Percentiles rank a stretch among this genome's conserved stretches.
Conservation (phyloP, 495 filamentous ascomycete genomes). For the Aspergillus taichungensis region DNA sequence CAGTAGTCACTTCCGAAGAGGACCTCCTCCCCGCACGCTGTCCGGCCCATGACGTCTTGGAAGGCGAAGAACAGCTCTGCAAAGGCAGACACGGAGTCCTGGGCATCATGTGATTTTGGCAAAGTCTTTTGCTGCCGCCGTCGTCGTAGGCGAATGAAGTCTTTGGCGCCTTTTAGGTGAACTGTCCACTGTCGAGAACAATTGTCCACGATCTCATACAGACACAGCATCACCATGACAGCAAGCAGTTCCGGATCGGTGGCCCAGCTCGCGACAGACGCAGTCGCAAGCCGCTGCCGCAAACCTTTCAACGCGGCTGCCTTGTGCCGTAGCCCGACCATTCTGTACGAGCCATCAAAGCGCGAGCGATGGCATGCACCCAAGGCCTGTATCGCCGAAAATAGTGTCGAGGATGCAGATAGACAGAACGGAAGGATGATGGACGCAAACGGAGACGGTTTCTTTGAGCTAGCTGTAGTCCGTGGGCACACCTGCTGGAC, state of each 20-base stretch:
- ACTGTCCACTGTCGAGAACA: conserved; percentile 38
- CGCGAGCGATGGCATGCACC: conserved; percentile 32
- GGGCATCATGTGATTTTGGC: conserved; percentile 2
- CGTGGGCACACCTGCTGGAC: conserved; percentile 36
- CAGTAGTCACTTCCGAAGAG: conserved; percentile 37
- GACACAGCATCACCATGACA: conserved; percentile 40
- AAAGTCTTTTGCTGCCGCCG: conserved; percentile 12
- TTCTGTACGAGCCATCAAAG: conserved; percentile 19
- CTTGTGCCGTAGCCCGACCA: conserved; percentile 28
- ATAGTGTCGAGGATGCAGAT: conserved; percentile 28
- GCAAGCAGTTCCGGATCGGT: conserved; percentile 31
- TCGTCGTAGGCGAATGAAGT: conserved; percentile 30
- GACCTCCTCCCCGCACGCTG: conserved; percentile 33
- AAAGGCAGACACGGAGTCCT: conserved; percentile 26
- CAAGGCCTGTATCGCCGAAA: conserved; percentile 32
- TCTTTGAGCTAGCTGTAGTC: conserved; percentile 27
- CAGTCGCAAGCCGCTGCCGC: conserved; percentile 21
- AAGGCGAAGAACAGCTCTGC: conserved; percentile 40
- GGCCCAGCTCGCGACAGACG: conserved; percentile 16
- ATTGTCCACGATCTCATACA: conserved; percentile 39
- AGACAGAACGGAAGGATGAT: conserved; percentile 31
- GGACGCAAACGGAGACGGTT: conserved; percentile 34
- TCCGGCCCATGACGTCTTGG: conserved; percentile 41
- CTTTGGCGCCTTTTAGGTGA: conserved; percentile 36
- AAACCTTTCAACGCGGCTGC: conserved; percentile 31